Evolutionary conservation across 1,139 yeast species (phyloP).

Genomic region (Blastobotrys serpentis): DNA sequence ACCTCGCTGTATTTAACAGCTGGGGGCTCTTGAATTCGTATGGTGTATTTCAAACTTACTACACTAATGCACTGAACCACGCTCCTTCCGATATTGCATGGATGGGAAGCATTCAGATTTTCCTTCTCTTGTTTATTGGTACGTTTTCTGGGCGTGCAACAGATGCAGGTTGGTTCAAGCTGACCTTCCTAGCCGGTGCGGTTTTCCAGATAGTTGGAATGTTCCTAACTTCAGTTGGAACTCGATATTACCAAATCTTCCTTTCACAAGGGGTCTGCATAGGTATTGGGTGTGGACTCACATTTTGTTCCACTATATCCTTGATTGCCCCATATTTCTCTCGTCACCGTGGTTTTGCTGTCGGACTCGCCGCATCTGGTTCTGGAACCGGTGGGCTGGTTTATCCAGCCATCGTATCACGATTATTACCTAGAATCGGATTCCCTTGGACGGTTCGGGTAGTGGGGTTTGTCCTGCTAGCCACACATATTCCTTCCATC

Average conservation of each 20-base stretch:
- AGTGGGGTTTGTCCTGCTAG: conserved; percentile 28
- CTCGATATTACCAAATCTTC: conserved; percentile 53
- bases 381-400: conserved; percentile 10
- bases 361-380: conserved; percentile 11
- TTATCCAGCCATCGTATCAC: conserved; percentile 8
- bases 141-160: conserved; percentile 41
- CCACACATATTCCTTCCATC: conserved; percentile 25
- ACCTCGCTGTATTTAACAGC: conserved; percentile 51
- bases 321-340: conserved; percentile 12
- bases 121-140: conserved; percentile 53
- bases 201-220: conserved; percentile 44
- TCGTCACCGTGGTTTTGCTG: conserved; percentile 6
- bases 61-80: conserved; percentile 48
- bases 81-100: conserved; percentile 37
- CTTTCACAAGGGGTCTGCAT: conserved; percentile 30
- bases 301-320: conserved; percentile 9
- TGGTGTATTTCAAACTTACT: conserved; percentile 63
- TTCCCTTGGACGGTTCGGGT: conserved; percentile 12
- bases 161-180: conserved; percentile 41
- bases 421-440: conserved; percentile 6
- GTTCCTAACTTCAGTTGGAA: conserved; percentile 52
- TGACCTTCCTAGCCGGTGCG: conserved; percentile 46
- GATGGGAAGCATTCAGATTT: conserved; percentile 34
- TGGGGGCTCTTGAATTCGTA: conserved; percentile 60
- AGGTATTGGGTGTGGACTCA: conserved; percentile 11